Evolutionary conservation across 441 rosid species (phyloP).

Genomic region (Codiaeum variegatum): DNA sequence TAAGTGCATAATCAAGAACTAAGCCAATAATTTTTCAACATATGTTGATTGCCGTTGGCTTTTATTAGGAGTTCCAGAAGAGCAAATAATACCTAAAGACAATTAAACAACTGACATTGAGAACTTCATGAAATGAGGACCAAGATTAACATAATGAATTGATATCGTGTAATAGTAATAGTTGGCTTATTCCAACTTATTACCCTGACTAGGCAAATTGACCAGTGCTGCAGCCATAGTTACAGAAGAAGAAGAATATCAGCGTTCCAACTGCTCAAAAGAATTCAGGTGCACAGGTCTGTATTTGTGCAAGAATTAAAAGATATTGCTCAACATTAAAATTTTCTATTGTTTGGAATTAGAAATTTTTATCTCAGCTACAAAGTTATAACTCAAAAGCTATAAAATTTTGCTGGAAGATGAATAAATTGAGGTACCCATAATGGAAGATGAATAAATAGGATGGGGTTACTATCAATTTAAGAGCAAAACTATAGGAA

Average conservation of each 20-base stretch:
- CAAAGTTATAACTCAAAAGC: not conserved
- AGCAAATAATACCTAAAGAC: not conserved
- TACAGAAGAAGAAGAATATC: not conserved
- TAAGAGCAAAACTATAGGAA: not conserved
- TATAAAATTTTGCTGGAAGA: not conserved
- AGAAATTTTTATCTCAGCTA: not conserved
- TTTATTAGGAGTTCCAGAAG: not conserved
- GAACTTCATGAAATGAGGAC: not conserved
- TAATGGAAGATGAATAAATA: not conserved
- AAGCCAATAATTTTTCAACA: not conserved
- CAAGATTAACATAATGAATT: not conserved
- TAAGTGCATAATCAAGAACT: not conserved
- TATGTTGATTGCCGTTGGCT: not conserved
- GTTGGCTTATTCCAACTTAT: conserved; percentile 2
- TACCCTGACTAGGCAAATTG: not conserved
- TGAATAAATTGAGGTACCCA: not conserved
- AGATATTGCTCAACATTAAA: not conserved
- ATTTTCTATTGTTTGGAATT: not conserved
- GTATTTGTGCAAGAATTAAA: not conserved
- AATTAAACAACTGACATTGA: not conserved
- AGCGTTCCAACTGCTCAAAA: not conserved
- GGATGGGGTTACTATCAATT: not conserved
- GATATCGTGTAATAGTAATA: not conserved
- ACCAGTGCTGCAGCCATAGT: not conserved
- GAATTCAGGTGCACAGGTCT: not conserved